Base-by-base conservation (phyloP, 2,329 filamentous ascomycete species). In the Trichophyton schoenleinii region DNA sequence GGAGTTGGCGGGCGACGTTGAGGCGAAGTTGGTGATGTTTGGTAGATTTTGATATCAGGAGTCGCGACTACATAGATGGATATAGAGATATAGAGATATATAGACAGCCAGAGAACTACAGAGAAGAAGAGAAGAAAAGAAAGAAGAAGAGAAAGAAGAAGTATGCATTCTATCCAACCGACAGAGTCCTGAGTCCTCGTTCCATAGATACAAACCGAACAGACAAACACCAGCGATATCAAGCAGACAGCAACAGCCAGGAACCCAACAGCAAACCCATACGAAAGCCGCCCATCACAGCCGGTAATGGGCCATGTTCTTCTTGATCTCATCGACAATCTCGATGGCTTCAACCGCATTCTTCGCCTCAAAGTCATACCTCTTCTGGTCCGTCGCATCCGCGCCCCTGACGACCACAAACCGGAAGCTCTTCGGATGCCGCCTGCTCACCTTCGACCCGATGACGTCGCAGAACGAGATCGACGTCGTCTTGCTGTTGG, bases 361-460 rank as follows among this genome's bases (percentile, higher is more conserved):
- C 59, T 76, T 75, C 49, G 83, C 82, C 70, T 86, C 84, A 70
- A 87, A 86, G 67, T 87, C 84, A 71, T 87, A 87, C 64, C 84
- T 71, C 72, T 87, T 87, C 66, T 81, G 82, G 71, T 86, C 84
- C 34, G 79, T 79, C 66, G 83, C 79, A 70, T 86, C 84, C 55
- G 81, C 79, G 65, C 83, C 79, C 64, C 81, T 77, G 61, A 83
- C 81, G 18, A 86, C 82, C 48, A 85, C 74, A 8, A 86, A 79
- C 25, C 83, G 74, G 66, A 87, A 83, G 67, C 82, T 83, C 72
- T 83, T 83, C 7, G 83, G 81, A 69, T 87, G 84, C 63, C 83
- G 80, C 63, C 83, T 78, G 67, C 80, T 83, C 57, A 86, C 82
- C 69, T 87, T 87, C 64, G 81, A 84, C 1, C 83, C 83, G 0